phyloP scores from a whole-genome alignment of 805 yeast genomes.

The Torulaspora maleeae region DNA sequence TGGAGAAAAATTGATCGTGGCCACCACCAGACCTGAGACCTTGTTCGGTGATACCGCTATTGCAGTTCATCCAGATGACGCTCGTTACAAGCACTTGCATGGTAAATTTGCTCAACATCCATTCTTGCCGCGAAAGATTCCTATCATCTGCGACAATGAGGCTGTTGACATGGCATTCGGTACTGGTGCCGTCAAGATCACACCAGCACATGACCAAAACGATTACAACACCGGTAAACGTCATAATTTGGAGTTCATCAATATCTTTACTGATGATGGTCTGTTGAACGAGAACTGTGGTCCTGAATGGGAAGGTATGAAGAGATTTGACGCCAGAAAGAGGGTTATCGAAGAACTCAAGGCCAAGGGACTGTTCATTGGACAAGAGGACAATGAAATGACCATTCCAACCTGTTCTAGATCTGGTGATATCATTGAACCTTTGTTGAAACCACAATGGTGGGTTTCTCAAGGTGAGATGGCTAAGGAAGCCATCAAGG shows the following conservation, averaged over 20 bases:
- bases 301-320: slow-evolving; percentile 75
- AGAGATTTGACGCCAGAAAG: slow-evolving; percentile 90
- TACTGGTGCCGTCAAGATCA: slow-evolving; percentile 99
- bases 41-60: slow-evolving; percentile 96
- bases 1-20: slow-evolving; percentile 84
- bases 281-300: slow-evolving; percentile 88
- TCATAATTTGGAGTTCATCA: slow-evolving; percentile 79
- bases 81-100: slow-evolving; percentile 88
- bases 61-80: slow-evolving; percentile 95
- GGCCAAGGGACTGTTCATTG: slow-evolving; percentile 68
- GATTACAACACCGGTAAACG: slow-evolving; percentile 97
- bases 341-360: slow-evolving; percentile 76
- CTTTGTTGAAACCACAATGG: slow-evolving; percentile 97
- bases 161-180: slow-evolving; percentile 99
- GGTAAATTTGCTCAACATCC: slow-evolving; percentile 92
- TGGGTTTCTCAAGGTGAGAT: slow-evolving; percentile 90
- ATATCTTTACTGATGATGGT: slow-evolving; percentile 91
- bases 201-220: slow-evolving; percentile 97
- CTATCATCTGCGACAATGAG: slow-evolving; percentile 83
- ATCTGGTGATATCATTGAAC: slow-evolving; percentile 96
- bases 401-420: slow-evolving; percentile 89
- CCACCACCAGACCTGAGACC: slow-evolving; percentile 99
- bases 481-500: slow-evolving; percentile 83
- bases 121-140: slow-evolving; percentile 75
- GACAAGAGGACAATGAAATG: slow-evolving; percentile 93